phyloP scores from a whole-genome alignment of 176 grass and related monocot genomes.

The Puccinellia tenuiflora region DNA sequence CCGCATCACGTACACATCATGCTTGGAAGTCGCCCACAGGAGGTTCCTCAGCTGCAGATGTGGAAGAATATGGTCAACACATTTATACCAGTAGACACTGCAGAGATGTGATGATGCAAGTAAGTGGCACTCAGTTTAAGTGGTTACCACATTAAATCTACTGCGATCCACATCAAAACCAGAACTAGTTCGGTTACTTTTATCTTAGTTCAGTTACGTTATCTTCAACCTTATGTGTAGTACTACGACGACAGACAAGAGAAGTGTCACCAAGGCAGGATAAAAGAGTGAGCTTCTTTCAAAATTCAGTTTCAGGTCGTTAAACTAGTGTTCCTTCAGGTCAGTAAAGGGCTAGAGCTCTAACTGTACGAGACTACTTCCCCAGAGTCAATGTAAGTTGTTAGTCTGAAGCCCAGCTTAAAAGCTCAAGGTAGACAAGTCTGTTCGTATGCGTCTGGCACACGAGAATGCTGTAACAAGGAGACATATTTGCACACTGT shows the following conservation, averaged over 20 bases:
- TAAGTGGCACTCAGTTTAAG: neutral
- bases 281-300: neutral
- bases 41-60: constrained; percentile 71
- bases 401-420: neutral
- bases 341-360: neutral
- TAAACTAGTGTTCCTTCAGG: neutral
- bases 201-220: neutral
- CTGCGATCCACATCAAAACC: neutral
- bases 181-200: neutral
- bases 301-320: neutral
- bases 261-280: neutral
- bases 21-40: constrained; percentile 75
- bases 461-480: neutral
- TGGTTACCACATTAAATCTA: neutral
- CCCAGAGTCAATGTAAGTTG: neutral
- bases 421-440: neutral
- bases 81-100: neutral
- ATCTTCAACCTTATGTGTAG: neutral
- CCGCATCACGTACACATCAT: constrained; percentile 74
- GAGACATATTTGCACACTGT: neutral
- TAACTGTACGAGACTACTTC: neutral
- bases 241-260: neutral
- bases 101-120: neutral
- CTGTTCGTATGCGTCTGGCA: neutral
- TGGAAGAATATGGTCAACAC: neutral